Conservation (phyloP, 345 rosid species). For the Hibiscus trionum region DNA sequence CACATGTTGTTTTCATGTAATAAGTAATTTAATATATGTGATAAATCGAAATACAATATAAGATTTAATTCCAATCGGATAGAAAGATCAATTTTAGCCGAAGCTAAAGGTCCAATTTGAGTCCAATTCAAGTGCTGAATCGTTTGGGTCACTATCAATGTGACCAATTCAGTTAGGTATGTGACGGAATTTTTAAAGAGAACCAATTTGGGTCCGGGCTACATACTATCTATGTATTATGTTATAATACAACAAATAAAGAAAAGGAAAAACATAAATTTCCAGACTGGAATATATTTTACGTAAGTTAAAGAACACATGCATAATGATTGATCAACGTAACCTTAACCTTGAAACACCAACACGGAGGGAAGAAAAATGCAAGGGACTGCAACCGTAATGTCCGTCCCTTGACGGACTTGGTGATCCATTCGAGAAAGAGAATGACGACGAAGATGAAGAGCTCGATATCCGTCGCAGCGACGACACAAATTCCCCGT, state of each 20-base stretch:
- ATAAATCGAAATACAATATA: no score
- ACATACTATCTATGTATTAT: background rate
- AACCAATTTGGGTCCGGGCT: no score
- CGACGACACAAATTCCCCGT: slow-evolving; percentile 15
- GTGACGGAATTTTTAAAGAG: no score
- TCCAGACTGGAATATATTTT: background rate
- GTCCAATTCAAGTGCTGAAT: no score
- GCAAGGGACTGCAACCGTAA: slow-evolving; percentile 30
- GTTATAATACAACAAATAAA: background rate
- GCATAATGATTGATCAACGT: background rate
- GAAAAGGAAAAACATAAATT: background rate
- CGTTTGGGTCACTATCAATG: no score
- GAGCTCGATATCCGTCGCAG: slow-evolving; percentile 23
- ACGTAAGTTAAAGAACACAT: background rate
- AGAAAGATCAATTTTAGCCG: no score
- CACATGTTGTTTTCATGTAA: no score
- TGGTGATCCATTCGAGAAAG: slow-evolving; percentile 17
- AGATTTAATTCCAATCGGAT: no score
- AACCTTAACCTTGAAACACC: slow-evolving; percentile 14
- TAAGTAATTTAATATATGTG: no score
- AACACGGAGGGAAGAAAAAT: slow-evolving; percentile 14
- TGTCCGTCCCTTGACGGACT: slow-evolving; percentile 16
- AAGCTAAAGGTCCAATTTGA: no score
- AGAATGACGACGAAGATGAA: slow-evolving; percentile 27
- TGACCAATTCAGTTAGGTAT: no score